phyloP scores from a whole-genome alignment of 192 early-diverging fungal species.

The Umbelopsis vinacea region DNA sequence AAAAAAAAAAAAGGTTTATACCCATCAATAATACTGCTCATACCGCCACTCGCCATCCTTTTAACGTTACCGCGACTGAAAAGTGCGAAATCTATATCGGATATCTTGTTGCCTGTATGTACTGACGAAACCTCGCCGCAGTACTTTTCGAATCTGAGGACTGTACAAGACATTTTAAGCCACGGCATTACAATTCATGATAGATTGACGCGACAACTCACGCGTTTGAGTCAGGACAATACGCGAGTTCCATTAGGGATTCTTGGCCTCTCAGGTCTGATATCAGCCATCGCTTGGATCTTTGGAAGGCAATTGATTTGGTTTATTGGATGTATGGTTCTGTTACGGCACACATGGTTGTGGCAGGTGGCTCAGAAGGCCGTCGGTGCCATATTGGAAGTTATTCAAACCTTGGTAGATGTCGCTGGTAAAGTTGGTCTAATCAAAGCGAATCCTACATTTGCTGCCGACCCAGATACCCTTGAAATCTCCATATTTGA shows the following conservation, averaged over 20 bases:
- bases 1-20: slow-evolving; percentile 31
- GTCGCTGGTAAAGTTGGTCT: not conserved
- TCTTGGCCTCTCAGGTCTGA: not conserved
- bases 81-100: slow-evolving; percentile 6
- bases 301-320: slow-evolving; percentile 21
- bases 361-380: slow-evolving; percentile 27
- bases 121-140: slow-evolving; percentile 52
- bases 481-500: slow-evolving; percentile 38
- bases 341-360: slow-evolving; percentile 64
- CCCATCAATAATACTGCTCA: slow-evolving; percentile 20
- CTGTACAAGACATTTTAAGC: slow-evolving; percentile 76
- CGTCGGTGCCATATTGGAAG: slow-evolving; percentile 20
- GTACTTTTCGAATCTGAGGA: slow-evolving; percentile 69
- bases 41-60: slow-evolving; percentile 27
- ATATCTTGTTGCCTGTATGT: slow-evolving; percentile 28
- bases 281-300: slow-evolving; percentile 7
- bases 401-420: slow-evolving; percentile 26
- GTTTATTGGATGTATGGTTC: slow-evolving; percentile 45
- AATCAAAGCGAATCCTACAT: not conserved
- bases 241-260: slow-evolving; percentile 8
- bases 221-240: not conserved
- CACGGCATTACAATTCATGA: not conserved
- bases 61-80: slow-evolving; percentile 27
- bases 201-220: not conserved
- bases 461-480: not conserved